These are phyloP conservation scores for Pseudogymnoascus sp. DNA, from an alignment of 2,329 filamentous ascomycete species.

Conservation along the genomic window DNA sequence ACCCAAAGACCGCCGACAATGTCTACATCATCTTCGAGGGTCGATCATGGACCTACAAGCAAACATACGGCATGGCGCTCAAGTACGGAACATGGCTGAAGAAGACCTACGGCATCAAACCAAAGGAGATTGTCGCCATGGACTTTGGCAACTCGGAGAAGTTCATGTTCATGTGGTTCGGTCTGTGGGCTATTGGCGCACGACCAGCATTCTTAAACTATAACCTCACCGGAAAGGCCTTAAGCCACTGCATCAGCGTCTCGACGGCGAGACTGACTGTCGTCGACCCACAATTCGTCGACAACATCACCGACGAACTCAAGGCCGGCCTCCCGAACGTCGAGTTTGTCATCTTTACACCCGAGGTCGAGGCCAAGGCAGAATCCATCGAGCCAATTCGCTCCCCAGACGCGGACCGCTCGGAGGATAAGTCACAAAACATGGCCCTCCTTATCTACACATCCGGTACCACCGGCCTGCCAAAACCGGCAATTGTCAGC, in stretches of 20 bases:
- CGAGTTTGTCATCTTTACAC: constrained; percentile 53
- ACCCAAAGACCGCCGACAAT: constrained; percentile 41
- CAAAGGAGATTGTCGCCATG: constrained; percentile 70
- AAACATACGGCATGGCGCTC: constrained; percentile 62
- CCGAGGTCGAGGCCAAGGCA: constrained; percentile 48
- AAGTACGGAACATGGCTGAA: constrained; percentile 71
- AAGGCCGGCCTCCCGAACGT: constrained; percentile 41
- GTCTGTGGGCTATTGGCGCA: constrained; percentile 74
- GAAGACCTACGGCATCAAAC: constrained; percentile 51
- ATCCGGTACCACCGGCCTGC: constrained; percentile 75
- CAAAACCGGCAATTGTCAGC: constrained; percentile 70
- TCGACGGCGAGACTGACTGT: constrained; percentile 60
- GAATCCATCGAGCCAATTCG: constrained; percentile 43
- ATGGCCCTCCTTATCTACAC: constrained; percentile 76
- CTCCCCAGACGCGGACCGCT: constrained; percentile 48
- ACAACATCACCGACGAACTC: constrained; percentile 50
- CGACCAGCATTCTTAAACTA: constrained; percentile 84
- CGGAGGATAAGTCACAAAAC: constrained; percentile 39
- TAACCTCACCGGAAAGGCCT: constrained; percentile 62
- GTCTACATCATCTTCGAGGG: constrained; percentile 62
- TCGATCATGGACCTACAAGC: constrained; percentile 61
- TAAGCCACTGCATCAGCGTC: constrained; percentile 65
- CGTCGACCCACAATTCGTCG: constrained; percentile 54
- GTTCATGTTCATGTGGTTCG: constrained; percentile 68
- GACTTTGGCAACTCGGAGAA: constrained; percentile 74